These are phyloP conservation scores for Fusarium marasasianum DNA, from an alignment of 2,329 filamentous ascomycete species.

Conservation along the genomic window DNA sequence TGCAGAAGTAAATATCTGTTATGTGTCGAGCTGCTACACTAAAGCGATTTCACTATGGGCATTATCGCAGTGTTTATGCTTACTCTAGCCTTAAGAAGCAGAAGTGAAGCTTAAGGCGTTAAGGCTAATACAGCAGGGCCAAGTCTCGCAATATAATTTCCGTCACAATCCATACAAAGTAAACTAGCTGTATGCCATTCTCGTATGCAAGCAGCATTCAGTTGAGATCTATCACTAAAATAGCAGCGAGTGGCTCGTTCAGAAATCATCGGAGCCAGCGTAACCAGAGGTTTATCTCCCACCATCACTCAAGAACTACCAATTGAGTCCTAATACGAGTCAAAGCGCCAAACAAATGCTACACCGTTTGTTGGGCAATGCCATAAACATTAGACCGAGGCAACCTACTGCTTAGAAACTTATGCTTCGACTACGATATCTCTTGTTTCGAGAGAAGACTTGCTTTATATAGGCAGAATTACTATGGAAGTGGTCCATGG, in stretches of 20 bases:
- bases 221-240: not conserved
- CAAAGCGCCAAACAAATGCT: not conserved
- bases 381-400: not conserved
- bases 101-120: not conserved
- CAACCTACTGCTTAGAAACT: not conserved
- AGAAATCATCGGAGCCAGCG: not conserved
- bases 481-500: not conserved
- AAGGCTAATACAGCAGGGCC: not conserved
- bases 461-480: not conserved
- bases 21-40: not conserved
- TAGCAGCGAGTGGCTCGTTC: not conserved
- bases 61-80: not conserved
- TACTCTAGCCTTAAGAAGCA: not conserved
- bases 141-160: not conserved
- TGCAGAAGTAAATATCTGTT: not conserved
- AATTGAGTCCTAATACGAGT: not conserved
- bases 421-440: not conserved
- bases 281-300: not conserved
- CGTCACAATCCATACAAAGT: no score
- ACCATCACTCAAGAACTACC: not conserved
- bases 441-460: not conserved
- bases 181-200: not conserved
- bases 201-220: not conserved
- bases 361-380: not conserved
- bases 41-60: not conserved